Evolutionary conservation across 371 early-diverging fungal species (phyloP).

Genomic region (Funneliformis caledonium): DNA sequence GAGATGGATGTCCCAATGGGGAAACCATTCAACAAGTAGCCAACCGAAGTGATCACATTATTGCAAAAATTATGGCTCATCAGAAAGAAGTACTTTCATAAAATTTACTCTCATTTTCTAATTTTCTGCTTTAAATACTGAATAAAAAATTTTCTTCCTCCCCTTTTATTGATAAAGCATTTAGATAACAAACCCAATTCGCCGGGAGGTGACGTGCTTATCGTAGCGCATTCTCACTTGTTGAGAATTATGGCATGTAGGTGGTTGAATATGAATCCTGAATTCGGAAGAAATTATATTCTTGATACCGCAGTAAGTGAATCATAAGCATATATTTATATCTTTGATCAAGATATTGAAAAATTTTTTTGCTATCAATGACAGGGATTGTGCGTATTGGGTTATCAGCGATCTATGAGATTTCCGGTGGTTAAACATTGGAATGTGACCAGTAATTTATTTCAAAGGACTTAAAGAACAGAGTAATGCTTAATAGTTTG

Average conservation of each 20-base stretch:
- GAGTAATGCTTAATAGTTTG: too few species aligned
- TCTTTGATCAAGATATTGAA: neutral
- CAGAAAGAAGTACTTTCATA: conserved; percentile 31
- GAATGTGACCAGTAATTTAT: conserved; percentile 33
- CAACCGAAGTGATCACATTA: conserved; percentile 47
- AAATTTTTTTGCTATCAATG: neutral
- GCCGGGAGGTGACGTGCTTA: conserved; percentile 44
- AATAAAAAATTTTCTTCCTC: neutral
- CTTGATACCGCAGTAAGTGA: conserved; percentile 46
- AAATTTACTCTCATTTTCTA: conserved; percentile 31
- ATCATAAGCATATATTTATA: neutral
- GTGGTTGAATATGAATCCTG: conserved; percentile 46
- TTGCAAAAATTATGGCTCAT: conserved; percentile 41
- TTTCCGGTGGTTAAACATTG: conserved; percentile 23
- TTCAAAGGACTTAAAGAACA: neutral
- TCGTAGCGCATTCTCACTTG: conserved; percentile 50
- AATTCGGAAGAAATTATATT: conserved; percentile 45
- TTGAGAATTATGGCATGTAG: conserved; percentile 47
- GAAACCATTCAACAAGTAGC: conserved; percentile 50
- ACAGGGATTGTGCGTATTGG: conserved; percentile 25
- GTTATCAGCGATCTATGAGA: conserved; percentile 29
- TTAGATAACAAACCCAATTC: conserved; percentile 5
- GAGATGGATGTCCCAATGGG: conserved; percentile 48
- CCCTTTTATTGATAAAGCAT: neutral
- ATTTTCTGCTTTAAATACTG: neutral